Base-by-base conservation (phyloP, 2,329 filamentous ascomycete genomes). In the Penicillium janthinellum region DNA sequence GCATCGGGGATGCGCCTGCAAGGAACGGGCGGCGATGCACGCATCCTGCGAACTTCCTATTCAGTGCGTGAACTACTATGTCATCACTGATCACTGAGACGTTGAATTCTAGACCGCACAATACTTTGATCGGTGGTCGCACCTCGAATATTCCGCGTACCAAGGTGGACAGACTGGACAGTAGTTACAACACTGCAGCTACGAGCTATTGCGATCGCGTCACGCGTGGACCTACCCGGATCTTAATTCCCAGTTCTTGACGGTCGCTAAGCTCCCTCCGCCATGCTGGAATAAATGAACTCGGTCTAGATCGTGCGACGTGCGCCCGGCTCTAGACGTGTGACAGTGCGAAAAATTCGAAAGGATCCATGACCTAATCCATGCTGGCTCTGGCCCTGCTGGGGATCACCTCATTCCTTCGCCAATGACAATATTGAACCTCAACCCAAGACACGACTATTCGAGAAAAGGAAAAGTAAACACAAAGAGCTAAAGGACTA, bases 241-340 rank as follows among this genome's bases (percentile, higher is more conserved):
- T 49, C 47, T 49, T 17, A 3, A 2, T 11, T 48, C 15, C 25
- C 15, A 17, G 28, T 48, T 8, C n/a, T 45, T 28, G 42, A 45
- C 12, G 2, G 6, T 10, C 4, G 4, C 25, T 47, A 22, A 47
- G 44, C 25, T 35, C 2, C 8, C 47, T 49, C 28, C 10, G 47
- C 31, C n/a, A 35, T 17, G 17, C 31, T 17, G 17, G 10, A 35
- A 35, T 28, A 39, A 11, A 28, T 39, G 25, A 52, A 39, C 3
- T 22, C 6, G 44, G 56, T 35, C 56, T 58, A 58, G 56, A 58
- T 58, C 56, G 50, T 37, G 25, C 42, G 42, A 45, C 34, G 44
- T 38, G 15, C 17, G 12, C 28, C 42, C 17, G 22, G 38, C 56
- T 49, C 35, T 35, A 37, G n/a, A 11, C 52, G 56, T 53, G 56